Percentiles rank a stretch among this genome's conserved stretches.
These are phyloP conservation scores for Aspergillus diversus DNA, from an alignment of 495 filamentous ascomycete genomes.

Conservation along the genomic window DNA sequence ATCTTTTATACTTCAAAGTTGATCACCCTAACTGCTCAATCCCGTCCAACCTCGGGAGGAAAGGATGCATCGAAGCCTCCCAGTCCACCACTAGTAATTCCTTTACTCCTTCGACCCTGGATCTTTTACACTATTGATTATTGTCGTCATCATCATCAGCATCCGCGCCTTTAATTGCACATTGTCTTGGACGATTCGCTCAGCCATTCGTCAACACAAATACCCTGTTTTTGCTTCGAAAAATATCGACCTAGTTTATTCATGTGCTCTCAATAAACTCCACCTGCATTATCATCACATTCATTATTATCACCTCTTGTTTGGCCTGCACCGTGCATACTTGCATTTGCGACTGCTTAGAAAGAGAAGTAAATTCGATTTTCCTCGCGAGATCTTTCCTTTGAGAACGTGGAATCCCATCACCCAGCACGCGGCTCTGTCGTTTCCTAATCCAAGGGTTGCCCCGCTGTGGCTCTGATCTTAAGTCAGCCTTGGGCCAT, in stretches of 20 bases:
- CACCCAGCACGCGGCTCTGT: constrained; percentile 27
- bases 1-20: constrained; percentile 4
- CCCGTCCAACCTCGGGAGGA: constrained; percentile 21
- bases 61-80: constrained; percentile 8
- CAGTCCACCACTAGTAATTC: not conserved
- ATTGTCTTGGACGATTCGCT: constrained; percentile 2
- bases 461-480: constrained; percentile 22
- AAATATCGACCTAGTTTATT: not conserved
- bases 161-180: constrained; percentile 7
- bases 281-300: constrained; percentile 10
- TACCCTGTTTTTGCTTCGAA: constrained; percentile 15
- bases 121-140: not conserved
- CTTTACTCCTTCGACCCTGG: not conserved
- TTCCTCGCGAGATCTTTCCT: not conserved
- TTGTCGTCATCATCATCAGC: constrained; percentile 8
- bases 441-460: constrained; percentile 18
- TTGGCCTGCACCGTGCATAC: constrained; percentile 12
- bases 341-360: not conserved
- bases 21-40: not conserved
- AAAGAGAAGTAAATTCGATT: not conserved
- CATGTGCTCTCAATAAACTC: constrained; percentile 14
- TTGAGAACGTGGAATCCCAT: not conserved
- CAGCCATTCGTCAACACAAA: not conserved
- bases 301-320: constrained; percentile 16
- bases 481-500: constrained; percentile 12